phyloP scores from a whole-genome alignment of 148 eudicot species.

The Bassia scoparia region DNA sequence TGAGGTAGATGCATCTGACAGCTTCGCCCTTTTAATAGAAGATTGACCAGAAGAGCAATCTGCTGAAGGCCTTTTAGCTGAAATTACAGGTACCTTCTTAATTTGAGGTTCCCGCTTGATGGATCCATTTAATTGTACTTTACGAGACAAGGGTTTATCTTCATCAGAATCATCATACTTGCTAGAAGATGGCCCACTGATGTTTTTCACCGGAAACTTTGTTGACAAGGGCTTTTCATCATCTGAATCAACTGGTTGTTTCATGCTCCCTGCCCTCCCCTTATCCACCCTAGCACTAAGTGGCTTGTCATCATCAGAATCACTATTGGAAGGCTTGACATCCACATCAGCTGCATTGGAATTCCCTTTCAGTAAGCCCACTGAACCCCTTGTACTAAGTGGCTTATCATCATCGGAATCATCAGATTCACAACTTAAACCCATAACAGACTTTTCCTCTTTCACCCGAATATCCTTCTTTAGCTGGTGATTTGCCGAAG shows the following conservation, averaged over 20 bases:
- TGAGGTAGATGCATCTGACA: conserved; percentile 43
- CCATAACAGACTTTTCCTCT: conserved; percentile 15
- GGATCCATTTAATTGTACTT: conserved; percentile 69
- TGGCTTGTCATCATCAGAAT: conserved; percentile 87
- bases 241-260: conserved; percentile 49
- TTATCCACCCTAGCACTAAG: conserved; percentile 53
- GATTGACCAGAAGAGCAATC: conserved; percentile 46
- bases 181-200: conserved; percentile 40
- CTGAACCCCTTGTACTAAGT: conserved; percentile 17
- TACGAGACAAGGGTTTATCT: conserved; percentile 43
- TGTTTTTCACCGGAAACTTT: conserved; percentile 42
- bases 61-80: conserved; percentile 61
- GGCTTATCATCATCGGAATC: conserved; percentile 38
- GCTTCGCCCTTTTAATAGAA: conserved; percentile 56
- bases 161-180: conserved; percentile 52
- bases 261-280: conserved; percentile 31
- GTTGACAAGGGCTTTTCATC: conserved; percentile 70
- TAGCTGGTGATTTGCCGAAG: conserved; percentile 27
- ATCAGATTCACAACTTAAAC: conserved; percentile 17
- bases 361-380: conserved; percentile 37
- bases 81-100: conserved; percentile 31
- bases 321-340: conserved; percentile 38
- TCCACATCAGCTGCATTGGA: conserved; percentile 23
- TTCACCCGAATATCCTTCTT: conserved; percentile 22
- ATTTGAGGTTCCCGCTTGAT: conserved; percentile 39